Evolutionary conservation across 2,329 filamentous ascomycete genomes (phyloP).

Genomic region (Ambrosiella cleistominuta): DNA sequence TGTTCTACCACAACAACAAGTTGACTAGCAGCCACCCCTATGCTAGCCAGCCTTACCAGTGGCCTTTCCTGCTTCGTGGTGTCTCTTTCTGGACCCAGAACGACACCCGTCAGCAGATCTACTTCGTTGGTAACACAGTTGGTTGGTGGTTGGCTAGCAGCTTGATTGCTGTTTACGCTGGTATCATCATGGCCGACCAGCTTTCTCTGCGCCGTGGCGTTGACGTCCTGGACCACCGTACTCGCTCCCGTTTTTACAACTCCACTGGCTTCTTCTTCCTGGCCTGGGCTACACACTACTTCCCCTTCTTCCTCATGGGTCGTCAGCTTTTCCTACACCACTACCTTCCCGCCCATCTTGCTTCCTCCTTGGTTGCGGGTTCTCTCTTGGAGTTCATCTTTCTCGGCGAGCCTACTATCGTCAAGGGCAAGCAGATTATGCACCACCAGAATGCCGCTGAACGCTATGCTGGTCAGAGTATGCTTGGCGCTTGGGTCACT

Average conservation of each 20-base stretch:
- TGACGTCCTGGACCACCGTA: conserved; percentile 86
- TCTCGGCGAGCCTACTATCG: conserved; percentile 44
- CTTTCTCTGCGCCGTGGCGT: conserved; percentile 81
- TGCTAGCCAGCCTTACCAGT: conserved; percentile 83
- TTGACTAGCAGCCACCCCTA: conserved; percentile 95
- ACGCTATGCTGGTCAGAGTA: conserved; percentile 60
- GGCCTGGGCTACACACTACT: conserved; percentile 91
- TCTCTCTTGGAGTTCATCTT: conserved; percentile 92
- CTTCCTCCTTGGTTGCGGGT: conserved; percentile 76
- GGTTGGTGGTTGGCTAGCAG: conserved; percentile 96
- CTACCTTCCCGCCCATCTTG: conserved; percentile 87
- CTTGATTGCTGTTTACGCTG: conserved; percentile 79
- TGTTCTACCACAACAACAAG: conserved; percentile 99
- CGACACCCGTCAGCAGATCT: conserved; percentile 89
- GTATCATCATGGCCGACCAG: conserved; percentile 83
- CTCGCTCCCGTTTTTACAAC: conserved; percentile 89
- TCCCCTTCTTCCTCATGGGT: conserved; percentile 96
- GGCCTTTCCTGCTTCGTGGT: conserved; percentile 92
- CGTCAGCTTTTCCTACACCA: conserved; percentile 96
- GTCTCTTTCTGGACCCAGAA: conserved; percentile 99
- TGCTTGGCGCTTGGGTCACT: conserved; percentile 65
- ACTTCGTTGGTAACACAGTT: conserved; percentile 91
- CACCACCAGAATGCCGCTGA: conserved; percentile 64
- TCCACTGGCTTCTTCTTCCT: conserved; percentile 98
- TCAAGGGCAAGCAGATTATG: conserved; percentile 24